Base-by-base conservation (phyloP, 345 rosid genomes). In the Odontarrhena argentea region DNA sequence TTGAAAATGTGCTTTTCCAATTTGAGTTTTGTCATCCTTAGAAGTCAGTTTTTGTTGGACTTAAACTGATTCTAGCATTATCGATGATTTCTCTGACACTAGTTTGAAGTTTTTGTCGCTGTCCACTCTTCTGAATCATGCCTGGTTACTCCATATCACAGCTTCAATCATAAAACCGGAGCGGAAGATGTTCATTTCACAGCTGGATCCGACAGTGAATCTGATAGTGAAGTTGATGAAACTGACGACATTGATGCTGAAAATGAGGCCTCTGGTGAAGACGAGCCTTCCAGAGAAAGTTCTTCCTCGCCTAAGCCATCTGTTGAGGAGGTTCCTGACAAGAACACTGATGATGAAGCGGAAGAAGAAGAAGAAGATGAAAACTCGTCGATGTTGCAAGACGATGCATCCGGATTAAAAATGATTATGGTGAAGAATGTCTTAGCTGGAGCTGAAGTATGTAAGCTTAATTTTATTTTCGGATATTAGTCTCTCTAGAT, bases 141-240 rank as follows among this genome's bases (percentile, higher is more conserved):
- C 41, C 9, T 71, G 52, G 47, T 41, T 10, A 28, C 65, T 53
- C 49, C 37, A 37, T 28, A 52, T 78, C 0, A 49, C 80, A 89
- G 98, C 53, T 92, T 89, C 75, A 92, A 92, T 74, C 98, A 89
- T 85, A 92, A 86, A 79, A 87, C 96, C 26, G 96, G 91, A 24
- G 89, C 85, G 1, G 96, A 89, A 74, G 96, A 92, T 66, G 96
- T 87, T 25, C 96, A 89, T 76, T 84, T 89, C 74, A 85, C 91
- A 15, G 49, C 67, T 67, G 77, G 74, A 6, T 71, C 86, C 34
- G 66, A 80, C 68, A 65, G 64, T 73, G 91, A 81, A 36, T 81
- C 86, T 26, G 88, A 79, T 13, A 51, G 75, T 45, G 83, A 83
- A 56, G 56, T 68, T 38, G 71, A 60, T 51, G 77, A 55, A 48